Percentiles rank a stretch among this genome's conserved stretches.
phyloP scores from a whole-genome alignment of 305 asterid genomes.

The Rubia tinctorum region DNA sequence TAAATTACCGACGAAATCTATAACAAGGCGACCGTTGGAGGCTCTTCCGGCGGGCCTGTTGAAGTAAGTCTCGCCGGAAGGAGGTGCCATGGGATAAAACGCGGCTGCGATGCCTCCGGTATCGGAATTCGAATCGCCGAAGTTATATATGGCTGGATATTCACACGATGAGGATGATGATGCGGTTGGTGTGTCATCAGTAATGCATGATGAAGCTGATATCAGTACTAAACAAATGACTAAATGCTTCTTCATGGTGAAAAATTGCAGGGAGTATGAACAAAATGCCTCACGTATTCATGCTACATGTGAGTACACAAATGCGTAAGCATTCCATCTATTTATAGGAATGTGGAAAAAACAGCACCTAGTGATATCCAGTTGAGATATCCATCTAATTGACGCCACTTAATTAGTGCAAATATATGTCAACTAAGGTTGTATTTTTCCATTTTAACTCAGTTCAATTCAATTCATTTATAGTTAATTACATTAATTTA shows the following conservation, averaged over 20 bases:
- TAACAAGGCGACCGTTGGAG: slow-evolving; percentile 74
- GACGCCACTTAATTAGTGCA: no score
- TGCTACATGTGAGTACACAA: no score
- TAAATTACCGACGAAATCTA: slow-evolving; percentile 63
- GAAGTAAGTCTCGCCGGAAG: slow-evolving; percentile 64
- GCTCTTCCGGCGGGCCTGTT: slow-evolving; percentile 56
- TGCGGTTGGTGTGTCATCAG: slow-evolving; percentile 4
- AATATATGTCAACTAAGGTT: no score
- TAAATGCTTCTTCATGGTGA: neutral
- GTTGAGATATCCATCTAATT: no score
- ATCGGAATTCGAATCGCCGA: slow-evolving; percentile 75
- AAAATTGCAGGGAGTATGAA: no score
- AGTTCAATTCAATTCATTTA: no score
- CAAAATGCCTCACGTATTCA: no score
- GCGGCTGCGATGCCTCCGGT: slow-evolving; percentile 72
- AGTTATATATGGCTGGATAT: slow-evolving; percentile 54
- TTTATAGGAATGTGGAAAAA: no score
- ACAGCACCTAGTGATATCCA: no score
- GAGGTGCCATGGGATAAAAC: slow-evolving; percentile 39
- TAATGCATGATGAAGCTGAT: neutral
- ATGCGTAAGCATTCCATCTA: no score
- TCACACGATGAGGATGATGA: slow-evolving; percentile 26
- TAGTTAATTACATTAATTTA: no score
- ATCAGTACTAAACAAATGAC: neutral
- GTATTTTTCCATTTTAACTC: no score